These are phyloP conservation scores for Isatis tinctoria DNA, from an alignment of 345 rosid genomes.

Conservation along the genomic window DNA sequence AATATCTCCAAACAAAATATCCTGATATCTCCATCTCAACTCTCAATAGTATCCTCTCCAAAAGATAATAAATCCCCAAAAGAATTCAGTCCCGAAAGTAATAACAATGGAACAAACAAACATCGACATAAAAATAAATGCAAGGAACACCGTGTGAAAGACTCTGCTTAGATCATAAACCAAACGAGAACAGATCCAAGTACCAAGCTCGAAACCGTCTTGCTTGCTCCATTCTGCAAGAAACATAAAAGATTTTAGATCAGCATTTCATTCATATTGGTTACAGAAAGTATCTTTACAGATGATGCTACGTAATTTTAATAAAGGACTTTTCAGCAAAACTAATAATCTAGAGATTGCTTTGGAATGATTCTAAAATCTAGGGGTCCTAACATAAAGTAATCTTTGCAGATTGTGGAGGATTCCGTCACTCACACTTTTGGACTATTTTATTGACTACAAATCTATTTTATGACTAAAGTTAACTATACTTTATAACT, in stretches of 20 bases:
- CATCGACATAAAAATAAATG: slow-evolving; percentile 20
- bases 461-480: not conserved
- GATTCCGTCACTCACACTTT: not conserved
- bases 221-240: slow-evolving; percentile 35
- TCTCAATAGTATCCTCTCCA: slow-evolving; percentile 26
- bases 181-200: slow-evolving; percentile 34
- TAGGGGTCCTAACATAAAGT: not conserved
- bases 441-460: not conserved
- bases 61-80: slow-evolving; percentile 26
- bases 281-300: not conserved
- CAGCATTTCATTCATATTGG: not conserved
- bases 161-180: slow-evolving; percentile 25
- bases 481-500: not conserved
- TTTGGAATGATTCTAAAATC: not conserved
- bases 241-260: not conserved
- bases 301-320: not conserved
- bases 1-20: slow-evolving; percentile 25
- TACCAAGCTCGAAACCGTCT: slow-evolving; percentile 31
- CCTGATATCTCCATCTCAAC: slow-evolving; percentile 22
- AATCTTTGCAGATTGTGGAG: not conserved
- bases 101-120: slow-evolving; percentile 31
- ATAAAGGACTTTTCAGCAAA: not conserved
- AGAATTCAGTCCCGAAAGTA: slow-evolving; percentile 35
- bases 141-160: not conserved
- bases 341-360: not conserved